phyloP scores from a whole-genome alignment of 768 basidiomycete species.

The Coprinopsis marcescibilis region DNA sequence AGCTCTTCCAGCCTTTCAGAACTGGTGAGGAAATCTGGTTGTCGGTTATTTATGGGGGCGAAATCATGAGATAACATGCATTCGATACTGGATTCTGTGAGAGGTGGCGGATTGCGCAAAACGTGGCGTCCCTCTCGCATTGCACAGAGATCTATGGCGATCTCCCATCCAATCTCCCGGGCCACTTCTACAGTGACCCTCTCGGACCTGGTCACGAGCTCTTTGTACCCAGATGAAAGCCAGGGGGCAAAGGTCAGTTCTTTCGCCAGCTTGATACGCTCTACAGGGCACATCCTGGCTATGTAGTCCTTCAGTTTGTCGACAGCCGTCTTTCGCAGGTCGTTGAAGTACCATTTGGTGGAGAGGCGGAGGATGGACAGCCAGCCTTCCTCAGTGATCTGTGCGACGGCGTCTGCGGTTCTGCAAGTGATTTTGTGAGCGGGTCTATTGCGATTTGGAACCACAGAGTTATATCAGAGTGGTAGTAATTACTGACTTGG shows the following conservation, averaged over 20 bases:
- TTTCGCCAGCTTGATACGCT: background rate
- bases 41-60: too few relatives aligned
- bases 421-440: background rate
- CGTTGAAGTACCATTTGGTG: slow-evolving; percentile 1
- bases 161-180: background rate
- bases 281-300: background rate
- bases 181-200: background rate
- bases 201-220: background rate
- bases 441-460: background rate
- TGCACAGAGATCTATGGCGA: background rate
- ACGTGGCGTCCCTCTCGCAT: too few relatives aligned
- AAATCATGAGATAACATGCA: too few relatives aligned
- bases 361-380: background rate
- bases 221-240: background rate
- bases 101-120: too few relatives aligned
- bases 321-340: slow-evolving; percentile 1
- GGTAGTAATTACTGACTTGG: background rate
- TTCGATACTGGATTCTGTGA: too few relatives aligned
- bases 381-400: background rate
- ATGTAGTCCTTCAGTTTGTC: background rate
- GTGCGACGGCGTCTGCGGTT: background rate
- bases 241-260: background rate
- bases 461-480: too few relatives aligned
- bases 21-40: too few relatives aligned
- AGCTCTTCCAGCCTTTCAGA: too few relatives aligned